Conservation (phyloP, 306 rosid species). For the Dicorynia guianensis region DNA sequence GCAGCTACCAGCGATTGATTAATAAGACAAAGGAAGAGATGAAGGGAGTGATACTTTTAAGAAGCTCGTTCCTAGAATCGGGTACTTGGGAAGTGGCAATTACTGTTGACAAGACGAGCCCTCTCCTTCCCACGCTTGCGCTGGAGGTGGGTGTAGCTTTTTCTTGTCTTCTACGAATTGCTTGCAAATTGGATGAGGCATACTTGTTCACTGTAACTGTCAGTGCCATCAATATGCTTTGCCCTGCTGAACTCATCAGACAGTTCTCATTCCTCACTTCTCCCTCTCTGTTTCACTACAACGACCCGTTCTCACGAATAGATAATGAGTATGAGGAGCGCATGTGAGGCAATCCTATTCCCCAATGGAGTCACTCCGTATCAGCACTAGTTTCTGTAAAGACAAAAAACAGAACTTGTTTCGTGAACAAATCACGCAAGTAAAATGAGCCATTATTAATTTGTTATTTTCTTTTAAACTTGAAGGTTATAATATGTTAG, state of each 20-base stretch:
- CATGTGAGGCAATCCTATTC: too few species aligned
- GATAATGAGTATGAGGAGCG: conserved; percentile 48
- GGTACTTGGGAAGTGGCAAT: conserved; percentile 61
- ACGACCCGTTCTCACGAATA: conserved; percentile 48
- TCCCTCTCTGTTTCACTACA: background rate
- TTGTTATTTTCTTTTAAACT: too few species aligned
- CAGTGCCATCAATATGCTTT: conserved; percentile 82
- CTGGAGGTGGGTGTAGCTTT: conserved; percentile 26
- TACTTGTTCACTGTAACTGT: conserved; percentile 79
- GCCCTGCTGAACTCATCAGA: conserved; percentile 77
- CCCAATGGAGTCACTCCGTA: too few species aligned
- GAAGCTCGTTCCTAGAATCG: conserved; percentile 74
- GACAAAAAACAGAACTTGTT: background rate
- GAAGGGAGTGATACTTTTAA: conserved; percentile 61
- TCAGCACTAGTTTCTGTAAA: conserved; percentile 2
- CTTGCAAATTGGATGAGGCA: conserved; percentile 79
- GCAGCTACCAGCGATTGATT: background rate
- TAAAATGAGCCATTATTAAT: background rate
- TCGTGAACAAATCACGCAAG: too few species aligned
- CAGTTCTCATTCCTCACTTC: conserved; percentile 25
- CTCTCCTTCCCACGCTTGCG: conserved; percentile 62
- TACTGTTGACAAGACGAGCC: conserved; percentile 61
- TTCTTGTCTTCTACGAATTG: conserved; percentile 57
- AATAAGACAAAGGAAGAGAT: background rate
- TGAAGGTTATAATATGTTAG: background rate